Evolutionary conservation across 495 filamentous ascomycete genomes (phyloP), one percentile per base, ranked within the genome.

Genomic region (Parmelia sp.): DNA sequence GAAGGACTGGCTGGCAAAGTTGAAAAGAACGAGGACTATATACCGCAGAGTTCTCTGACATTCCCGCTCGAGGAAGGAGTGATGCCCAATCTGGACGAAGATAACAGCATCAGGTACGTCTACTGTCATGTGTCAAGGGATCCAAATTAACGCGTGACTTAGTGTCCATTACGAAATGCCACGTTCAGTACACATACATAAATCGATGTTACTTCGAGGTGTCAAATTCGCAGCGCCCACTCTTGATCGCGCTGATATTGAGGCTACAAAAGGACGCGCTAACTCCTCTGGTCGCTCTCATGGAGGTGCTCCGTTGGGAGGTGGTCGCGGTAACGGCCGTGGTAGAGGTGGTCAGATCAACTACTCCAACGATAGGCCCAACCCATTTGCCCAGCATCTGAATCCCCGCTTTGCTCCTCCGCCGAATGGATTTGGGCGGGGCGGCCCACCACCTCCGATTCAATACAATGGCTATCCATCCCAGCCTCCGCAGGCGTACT

Each of bases 121-220:
- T 42, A 19, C 36, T 58, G 44, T 57, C 44, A 40, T 51, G 8
- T 11, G 44, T 58, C 45, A 15, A 44, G 39, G 37, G 61, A 25
- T 44, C 2, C 19, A 7, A 27, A 65, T 75, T 84, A 74, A 82
- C 70, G 58, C 11, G 31, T n/a, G 31, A 12, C 31, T 19, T 62
- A 96, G 90, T 68, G 89, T 96, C 55, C 75, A 88, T 65, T 99
- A 96, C 72, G 83, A 89, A 36, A 88, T 96, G 74, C 92, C 92
- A 1, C 76, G 82, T 47, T 83, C 83, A 17, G 75, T 76, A 21
- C 80, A 89, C 68, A 75, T 84, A 25, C 94, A 99, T 76, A 97
- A 96, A 70, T 96, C 92, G 11, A 94, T 95, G 90, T 82, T 99
- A 31, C 81, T 99, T 59, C 86, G 90, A 5, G 95, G 94, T 11